These are phyloP conservation scores for Phialocephala subalpina DNA, from an alignment of 2,329 filamentous ascomycete genomes.

Conservation along the genomic window DNA sequence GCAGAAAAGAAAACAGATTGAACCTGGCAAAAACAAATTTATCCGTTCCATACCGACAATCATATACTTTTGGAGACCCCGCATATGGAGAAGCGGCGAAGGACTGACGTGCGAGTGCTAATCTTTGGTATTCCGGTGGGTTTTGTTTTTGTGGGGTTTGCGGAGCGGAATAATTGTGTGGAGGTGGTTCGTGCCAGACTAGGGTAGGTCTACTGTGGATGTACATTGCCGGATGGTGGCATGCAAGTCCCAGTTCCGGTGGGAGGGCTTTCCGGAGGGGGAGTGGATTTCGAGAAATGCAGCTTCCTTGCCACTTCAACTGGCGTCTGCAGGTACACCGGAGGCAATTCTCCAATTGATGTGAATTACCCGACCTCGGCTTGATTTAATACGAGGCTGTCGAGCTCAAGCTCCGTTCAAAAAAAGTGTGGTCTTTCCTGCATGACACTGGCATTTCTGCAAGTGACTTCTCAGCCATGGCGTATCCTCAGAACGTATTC, in stretches of 20 bases:
- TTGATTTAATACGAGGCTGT: conserved; percentile 16
- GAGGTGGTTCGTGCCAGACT: neutral
- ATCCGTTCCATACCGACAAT: conserved; percentile 22
- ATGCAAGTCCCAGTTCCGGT: neutral
- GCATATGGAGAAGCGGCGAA: conserved; percentile 8
- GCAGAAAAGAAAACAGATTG: neutral
- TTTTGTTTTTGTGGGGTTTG: conserved; percentile 8
- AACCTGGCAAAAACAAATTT: conserved; percentile 7
- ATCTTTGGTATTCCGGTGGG: conserved; percentile 12
- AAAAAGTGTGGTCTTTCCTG: neutral
- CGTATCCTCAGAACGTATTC: conserved; percentile 53
- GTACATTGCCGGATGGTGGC: neutral
- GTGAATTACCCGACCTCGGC: conserved; percentile 4
- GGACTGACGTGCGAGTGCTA: conserved; percentile 7
- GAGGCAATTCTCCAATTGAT: neutral
- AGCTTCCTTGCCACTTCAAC: neutral
- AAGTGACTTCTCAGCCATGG: conserved; percentile 38
- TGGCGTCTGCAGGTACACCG: neutral
- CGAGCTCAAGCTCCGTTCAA: neutral
- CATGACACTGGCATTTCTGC: neutral
- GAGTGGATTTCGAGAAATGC: neutral
- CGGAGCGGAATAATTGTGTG: conserved; percentile 5
- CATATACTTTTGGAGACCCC: conserved; percentile 26
- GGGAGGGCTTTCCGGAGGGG: neutral
- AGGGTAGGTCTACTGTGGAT: neutral